Conservation (phyloP, 2,329 filamentous ascomycete species). For the Stenocarpella maydis region DNA sequence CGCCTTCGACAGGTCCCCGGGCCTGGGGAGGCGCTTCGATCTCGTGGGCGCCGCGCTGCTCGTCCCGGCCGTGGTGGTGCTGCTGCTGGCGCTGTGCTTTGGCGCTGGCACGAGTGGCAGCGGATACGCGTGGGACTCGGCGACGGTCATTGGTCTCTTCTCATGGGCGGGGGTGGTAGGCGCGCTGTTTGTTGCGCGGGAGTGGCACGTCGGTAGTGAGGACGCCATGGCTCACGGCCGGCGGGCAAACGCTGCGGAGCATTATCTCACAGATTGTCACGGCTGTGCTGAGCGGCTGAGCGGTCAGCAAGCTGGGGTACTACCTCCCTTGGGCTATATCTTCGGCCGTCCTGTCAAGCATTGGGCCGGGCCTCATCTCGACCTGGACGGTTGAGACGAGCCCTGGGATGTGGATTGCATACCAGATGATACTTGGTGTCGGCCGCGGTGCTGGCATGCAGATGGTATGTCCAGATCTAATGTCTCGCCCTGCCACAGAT, state of each 20-base stretch:
- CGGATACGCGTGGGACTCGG: slow-evolving; percentile 42
- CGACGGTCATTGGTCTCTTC: slow-evolving; percentile 45
- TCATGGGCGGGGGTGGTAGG: slow-evolving; percentile 37
- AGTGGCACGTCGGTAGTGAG: slow-evolving; percentile 40
- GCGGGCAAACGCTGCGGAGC: slow-evolving; percentile 24
- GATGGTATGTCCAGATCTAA: slow-evolving; percentile 1
- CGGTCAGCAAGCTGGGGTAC: slow-evolving; percentile 34
- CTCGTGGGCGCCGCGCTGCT: slow-evolving; percentile 39
- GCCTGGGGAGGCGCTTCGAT: slow-evolving; percentile 34
- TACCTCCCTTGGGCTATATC: slow-evolving; percentile 36
- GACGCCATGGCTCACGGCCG: slow-evolving; percentile 38
- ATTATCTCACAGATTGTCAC: slow-evolving; percentile 19
- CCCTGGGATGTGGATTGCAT: slow-evolving; percentile 33
- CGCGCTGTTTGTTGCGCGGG: slow-evolving; percentile 41
- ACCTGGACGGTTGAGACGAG: slow-evolving; percentile 34
- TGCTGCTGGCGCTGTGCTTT: slow-evolving; percentile 47
- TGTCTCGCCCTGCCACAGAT: neutral
- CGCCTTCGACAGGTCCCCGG: slow-evolving; percentile 25
- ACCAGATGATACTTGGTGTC: slow-evolving; percentile 35
- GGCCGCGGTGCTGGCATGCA: slow-evolving; percentile 34
- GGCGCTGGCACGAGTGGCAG: slow-evolving; percentile 46
- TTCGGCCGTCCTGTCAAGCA: slow-evolving; percentile 28
- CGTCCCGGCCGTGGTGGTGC: slow-evolving; percentile 43
- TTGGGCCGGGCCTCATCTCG: slow-evolving; percentile 36
- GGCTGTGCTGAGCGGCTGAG: neutral